These are phyloP conservation scores for Claviceps quebecensis DNA, from an alignment of 2,329 filamentous ascomycete genomes.

Conservation along the genomic window DNA sequence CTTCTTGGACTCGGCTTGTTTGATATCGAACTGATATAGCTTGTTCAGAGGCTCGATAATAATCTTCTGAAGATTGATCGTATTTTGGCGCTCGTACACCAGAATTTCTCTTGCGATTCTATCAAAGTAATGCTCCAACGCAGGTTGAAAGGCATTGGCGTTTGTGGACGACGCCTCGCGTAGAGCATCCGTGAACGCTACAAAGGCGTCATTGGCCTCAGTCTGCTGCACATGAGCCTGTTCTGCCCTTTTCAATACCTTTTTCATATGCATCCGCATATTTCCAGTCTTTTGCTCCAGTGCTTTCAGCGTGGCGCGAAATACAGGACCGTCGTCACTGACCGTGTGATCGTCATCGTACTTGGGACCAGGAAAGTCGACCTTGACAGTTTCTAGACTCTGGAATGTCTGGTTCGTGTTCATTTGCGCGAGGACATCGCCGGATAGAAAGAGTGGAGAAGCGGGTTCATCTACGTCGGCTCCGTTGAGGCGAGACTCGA, in stretches of 20 bases:
- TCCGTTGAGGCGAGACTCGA: constrained; percentile 68
- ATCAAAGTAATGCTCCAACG: constrained; percentile 95
- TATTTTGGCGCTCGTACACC: constrained; percentile 72
- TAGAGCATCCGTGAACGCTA: constrained; percentile 70
- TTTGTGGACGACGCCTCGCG: constrained; percentile 82
- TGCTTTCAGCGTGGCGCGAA: constrained; percentile 91
- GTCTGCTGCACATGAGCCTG: constrained; percentile 67
- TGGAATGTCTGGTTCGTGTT: constrained; percentile 12
- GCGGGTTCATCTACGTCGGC: constrained; percentile 49
- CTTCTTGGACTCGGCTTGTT: constrained; percentile 91
- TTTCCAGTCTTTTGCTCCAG: constrained; percentile 92
- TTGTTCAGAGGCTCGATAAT: constrained; percentile 90
- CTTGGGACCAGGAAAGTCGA: constrained; percentile 76
- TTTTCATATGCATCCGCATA: constrained; percentile 91
- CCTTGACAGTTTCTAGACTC: constrained; percentile 48
- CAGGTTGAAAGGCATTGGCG: constrained; percentile 90
- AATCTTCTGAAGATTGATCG: constrained; percentile 70
- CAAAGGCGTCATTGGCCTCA: constrained; percentile 74
- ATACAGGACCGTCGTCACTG: constrained; percentile 85
- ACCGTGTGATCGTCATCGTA: constrained; percentile 74
- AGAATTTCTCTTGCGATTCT: constrained; percentile 89
- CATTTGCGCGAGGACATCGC: constrained; percentile 21
- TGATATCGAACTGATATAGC: constrained; percentile 91
- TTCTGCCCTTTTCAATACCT: constrained; percentile 87
- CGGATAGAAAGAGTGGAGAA: constrained; percentile 32